phyloP scores from a whole-genome alignment of 495 filamentous ascomycete species.

The Pseudotulostoma volvatum region DNA sequence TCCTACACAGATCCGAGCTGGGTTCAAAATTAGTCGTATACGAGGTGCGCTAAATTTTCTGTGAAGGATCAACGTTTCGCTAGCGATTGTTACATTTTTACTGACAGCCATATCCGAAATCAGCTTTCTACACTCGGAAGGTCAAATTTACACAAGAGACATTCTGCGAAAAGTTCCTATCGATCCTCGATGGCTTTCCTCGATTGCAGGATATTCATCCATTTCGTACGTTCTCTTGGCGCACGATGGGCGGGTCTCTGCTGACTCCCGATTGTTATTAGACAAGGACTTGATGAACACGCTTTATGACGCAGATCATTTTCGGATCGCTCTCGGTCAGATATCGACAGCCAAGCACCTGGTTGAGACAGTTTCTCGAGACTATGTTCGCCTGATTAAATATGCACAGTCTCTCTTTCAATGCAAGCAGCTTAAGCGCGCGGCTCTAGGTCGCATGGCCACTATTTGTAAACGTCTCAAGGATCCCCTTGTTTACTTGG shows the following conservation, averaged over 20 bases:
- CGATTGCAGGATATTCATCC: conserved; percentile 91
- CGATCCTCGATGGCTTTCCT: conserved; percentile 85
- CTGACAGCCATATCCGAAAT: conserved; percentile 1
- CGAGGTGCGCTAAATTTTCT: no score
- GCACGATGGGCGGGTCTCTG: conserved; percentile 6
- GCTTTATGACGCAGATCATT: conserved; percentile 94
- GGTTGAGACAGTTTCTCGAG: conserved; percentile 86
- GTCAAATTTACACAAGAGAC: conserved; percentile 99
- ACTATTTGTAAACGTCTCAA: conserved; percentile 87
- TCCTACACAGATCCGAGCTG: conserved; percentile 87
- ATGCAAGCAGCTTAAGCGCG: conserved; percentile 85
- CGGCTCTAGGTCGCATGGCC: conserved; percentile 85
- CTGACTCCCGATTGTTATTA: conserved; percentile 7
- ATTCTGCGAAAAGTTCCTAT: conserved; percentile 79
- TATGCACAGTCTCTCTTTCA: conserved; percentile 94
- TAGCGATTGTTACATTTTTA: conserved; percentile 2
- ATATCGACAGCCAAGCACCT: conserved; percentile 89
- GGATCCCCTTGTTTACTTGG: conserved; percentile 85
- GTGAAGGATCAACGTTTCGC: not conserved
- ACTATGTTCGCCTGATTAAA: conserved; percentile 86
- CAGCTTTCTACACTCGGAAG: conserved; percentile 89
- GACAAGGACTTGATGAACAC: conserved; percentile 73
- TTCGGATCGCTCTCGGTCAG: conserved; percentile 89
- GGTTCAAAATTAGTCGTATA: conserved; percentile 94
- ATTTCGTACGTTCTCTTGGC: conserved; percentile 56